Base-by-base conservation (phyloP, 345 rosid genomes). In the Cochlearia excelsa region DNA sequence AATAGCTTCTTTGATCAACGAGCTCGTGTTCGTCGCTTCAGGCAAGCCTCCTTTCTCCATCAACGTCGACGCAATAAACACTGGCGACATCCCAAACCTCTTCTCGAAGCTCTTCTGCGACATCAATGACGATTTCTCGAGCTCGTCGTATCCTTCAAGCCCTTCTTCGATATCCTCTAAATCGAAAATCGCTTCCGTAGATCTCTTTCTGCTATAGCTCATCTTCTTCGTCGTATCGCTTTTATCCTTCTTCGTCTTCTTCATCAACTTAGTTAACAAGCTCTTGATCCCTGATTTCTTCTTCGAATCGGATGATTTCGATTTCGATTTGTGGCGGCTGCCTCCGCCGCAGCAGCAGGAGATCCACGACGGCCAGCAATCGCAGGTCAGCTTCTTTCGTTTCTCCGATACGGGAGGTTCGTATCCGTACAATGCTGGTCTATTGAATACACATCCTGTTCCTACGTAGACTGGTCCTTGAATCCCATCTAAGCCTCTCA, bases 101-200 rank as follows among this genome's bases (percentile, higher is more conserved):
- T 92, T 92, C 82, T 88, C 98, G 23, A 92, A 92, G 61, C 78
- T 92, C 56, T 88, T 92, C 81, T 92, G 93, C 26, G 96, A 91
- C 95, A 92, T 92, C 1, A 92, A 80, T 11, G 95, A 92, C 26
- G 98, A 82, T 69, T 88, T 92, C 69, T 92, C 96, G 54, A 83
- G 68, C 77, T 92, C 96, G 31, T 88, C 96, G 1, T 86, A 86
- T 5, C 98, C 98, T 80, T 92, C 98, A 46, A 88, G 86, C 29
- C 98, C 98, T 78, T 92, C 98, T 79, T 92, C 98, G 44, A 92
- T 92, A 57, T 88, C 98, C 77, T 92, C 98, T 9, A 92, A 84
- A 75, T 83, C 82, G 42, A 88, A 84, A 7, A 73, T 79, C 0
- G 81, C 79, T 2, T 64, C 74, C 6, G 57, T 74, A 0, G 91